Base-by-base conservation (phyloP, 1,139 yeast species). In the Saccharomyces hybrid region DNA sequence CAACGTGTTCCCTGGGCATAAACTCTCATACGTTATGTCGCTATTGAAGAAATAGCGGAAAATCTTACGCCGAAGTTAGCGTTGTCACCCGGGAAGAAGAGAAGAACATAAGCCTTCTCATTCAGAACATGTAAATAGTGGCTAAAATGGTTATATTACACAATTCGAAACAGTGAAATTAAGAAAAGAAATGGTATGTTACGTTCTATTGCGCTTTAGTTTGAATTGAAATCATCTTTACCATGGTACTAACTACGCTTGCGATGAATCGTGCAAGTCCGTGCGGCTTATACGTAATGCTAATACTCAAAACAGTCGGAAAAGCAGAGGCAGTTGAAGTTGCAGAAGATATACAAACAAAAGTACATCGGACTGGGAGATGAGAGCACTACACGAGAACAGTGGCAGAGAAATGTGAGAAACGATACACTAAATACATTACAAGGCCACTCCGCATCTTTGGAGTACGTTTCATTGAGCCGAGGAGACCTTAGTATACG, bases 371-470 rank as follows among this genome's bases (percentile, higher is more conserved):
- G 70, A 11, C 34, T 66, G 3, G 71, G 71, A 11, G 59, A 60
- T 49, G 68, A 67, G 49, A 54, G 56, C 46, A 67, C 71, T 2
- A 58, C 64, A 0, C 51, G 56, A 42, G 66, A 64, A 8, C 69
- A 67, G 52, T 68, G 70, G 71, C 14, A 57, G 42, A 68, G 77
- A 8, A 86, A 86, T 59, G 77, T 87, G 1, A 83, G 82, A 51
- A 74, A 87, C 59, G 98, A 95, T 66, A 82, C 95, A 0, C 82
- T 84, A 59, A 80, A 89, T 1, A 78, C 87, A 16, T 70, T 88
- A 52, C 79, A 83, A 27, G 85, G 87, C 28, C 96, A 91, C 67
- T 82, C 84, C 16, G 79, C 81, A 3, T 58, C 85, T 53, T 68
- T 88, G 48, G 80, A 82, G 59, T 88, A 88, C 64, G 27, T 50